Percentiles rank a stretch among this genome's conserved stretches.
Evolutionary conservation across 2,329 filamentous ascomycete genomes (phyloP).

Genomic region (Sporothrix pallida): DNA sequence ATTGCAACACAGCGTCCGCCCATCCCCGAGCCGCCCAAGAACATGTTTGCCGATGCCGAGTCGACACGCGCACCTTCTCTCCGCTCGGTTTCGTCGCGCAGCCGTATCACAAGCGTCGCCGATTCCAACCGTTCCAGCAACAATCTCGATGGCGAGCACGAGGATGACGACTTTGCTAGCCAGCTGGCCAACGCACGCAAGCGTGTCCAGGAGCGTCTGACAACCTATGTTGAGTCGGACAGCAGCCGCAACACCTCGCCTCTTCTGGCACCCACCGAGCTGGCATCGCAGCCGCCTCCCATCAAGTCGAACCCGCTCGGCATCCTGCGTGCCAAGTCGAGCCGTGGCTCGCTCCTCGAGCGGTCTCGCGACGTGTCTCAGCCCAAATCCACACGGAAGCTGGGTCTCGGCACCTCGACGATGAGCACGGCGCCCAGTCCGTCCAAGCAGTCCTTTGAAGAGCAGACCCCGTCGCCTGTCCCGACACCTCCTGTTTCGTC

Average conservation of each 20-base stretch:
- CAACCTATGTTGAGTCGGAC: conserved; percentile 70
- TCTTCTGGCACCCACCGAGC: conserved; percentile 46
- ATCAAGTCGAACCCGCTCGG: conserved; percentile 63
- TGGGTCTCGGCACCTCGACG: conserved; percentile 58
- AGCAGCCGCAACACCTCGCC: conserved; percentile 54
- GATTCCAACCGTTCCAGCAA: conserved; percentile 35
- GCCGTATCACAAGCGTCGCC: conserved; percentile 50
- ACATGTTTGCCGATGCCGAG: conserved; percentile 3
- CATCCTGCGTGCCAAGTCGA: conserved; percentile 70
- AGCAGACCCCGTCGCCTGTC: conserved; percentile 30
- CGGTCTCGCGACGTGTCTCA: conserved; percentile 49
- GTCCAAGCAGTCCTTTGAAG: conserved; percentile 48
- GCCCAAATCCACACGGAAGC: conserved; percentile 65
- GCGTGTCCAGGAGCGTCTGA: conserved; percentile 74
- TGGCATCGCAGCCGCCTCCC: conserved; percentile 44
- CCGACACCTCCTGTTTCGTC: background rate
- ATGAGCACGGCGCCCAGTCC: conserved; percentile 51
- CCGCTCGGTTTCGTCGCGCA: conserved; percentile 63
- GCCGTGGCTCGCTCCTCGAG: conserved; percentile 67
- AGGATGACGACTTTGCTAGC: conserved; percentile 73
- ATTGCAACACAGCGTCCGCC: conserved; percentile 19
- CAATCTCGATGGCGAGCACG: conserved; percentile 53
- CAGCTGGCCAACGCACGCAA: conserved; percentile 74
- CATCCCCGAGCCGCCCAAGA: conserved; percentile 23
- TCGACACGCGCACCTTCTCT: conserved; percentile 28